Conservation (phyloP, 306 rosid genomes). For the Canavalia ensiformis region DNA sequence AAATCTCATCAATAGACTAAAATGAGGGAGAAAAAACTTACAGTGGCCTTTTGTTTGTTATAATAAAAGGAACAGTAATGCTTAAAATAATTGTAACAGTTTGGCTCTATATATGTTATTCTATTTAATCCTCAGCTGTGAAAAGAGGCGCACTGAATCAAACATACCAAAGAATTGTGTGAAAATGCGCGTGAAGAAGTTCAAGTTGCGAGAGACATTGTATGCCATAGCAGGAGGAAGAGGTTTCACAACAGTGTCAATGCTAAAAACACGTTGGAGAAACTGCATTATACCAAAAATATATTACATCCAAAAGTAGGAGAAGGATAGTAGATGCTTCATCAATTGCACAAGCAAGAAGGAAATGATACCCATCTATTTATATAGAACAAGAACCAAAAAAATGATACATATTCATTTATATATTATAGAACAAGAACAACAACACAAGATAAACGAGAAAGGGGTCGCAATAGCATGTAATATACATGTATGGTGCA, state of each 20-base stretch:
- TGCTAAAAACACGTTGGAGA: slow-evolving; percentile 88
- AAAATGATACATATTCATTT: too few species aligned
- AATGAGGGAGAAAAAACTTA: background rate
- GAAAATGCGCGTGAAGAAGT: slow-evolving; percentile 96
- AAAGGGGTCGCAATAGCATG: background rate
- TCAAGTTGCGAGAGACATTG: slow-evolving; percentile 91
- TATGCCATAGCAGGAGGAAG: slow-evolving; percentile 88
- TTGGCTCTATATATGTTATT: slow-evolving; percentile 26
- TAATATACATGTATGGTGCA: background rate
- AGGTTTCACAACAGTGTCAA: slow-evolving; percentile 93
- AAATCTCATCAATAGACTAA: slow-evolving; percentile 1
- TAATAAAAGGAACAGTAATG: background rate
- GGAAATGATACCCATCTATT: background rate
- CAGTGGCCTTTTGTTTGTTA: background rate
- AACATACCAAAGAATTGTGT: slow-evolving; percentile 93
- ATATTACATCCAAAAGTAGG: slow-evolving; percentile 25
- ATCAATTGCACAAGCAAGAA: slow-evolving; percentile 1
- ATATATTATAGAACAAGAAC: too few species aligned
- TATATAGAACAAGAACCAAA: too few species aligned
- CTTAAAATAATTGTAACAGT: slow-evolving; percentile 27
- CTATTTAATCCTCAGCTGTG: slow-evolving; percentile 26
- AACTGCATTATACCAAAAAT: slow-evolving; percentile 65
- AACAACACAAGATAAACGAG: background rate
- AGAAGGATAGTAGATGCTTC: slow-evolving; percentile 14
- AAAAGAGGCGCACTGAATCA: slow-evolving; percentile 35